Base-by-base conservation (phyloP, 148 eudicot genomes). In the Dianthus caryophyllus region DNA sequence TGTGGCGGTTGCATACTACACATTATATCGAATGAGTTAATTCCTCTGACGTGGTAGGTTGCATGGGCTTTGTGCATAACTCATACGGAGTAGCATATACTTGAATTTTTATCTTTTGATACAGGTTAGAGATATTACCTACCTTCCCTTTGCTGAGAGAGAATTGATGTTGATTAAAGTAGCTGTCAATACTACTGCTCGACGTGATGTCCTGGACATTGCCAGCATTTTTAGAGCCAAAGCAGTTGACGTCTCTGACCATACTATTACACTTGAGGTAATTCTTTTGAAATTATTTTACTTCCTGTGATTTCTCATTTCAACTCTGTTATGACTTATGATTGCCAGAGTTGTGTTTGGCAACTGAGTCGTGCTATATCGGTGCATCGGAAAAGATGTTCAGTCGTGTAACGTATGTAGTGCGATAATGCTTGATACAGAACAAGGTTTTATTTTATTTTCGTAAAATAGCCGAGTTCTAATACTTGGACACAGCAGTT, bases 211-310 rank as follows among this genome's bases (percentile, higher is more conserved):
- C 70, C 91, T 93, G 49, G 98, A 93, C 73, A 86, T 89, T 73
- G 98, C 98, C 66, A 86, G 80, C 71, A 88, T 93, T 68, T 93
- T 93, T 72, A 79, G 96, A 53, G 96, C 98, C 47, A 93, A 89
- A 66, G 87, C 90, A 58, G 96, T 93, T 75, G 98, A 93, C 76
- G 91, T 89, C 68, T 93, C 98, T 77, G 96, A 88, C 73, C 98
- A 93, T 73, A 93, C 96, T 25, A 74, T 93, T 64, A 93, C 98
- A 18, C 78, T 93, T 55, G 96, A 93, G 96, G 98, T 93, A 66
- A 44, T 7, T 41, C 22, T 38, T 38, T 68, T 2, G 44, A 30
- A 18, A 6, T 36, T 7, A 51, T 14, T 9, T 44, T 56, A 26
- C n/a, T 18, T 44, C 56, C 55, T 9, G 9, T 26, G 31, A 9